Evolutionary conservation across 108 stramenopile species (phyloP), one percentile per base, ranked within the genome.

Genomic region (Nannochloropsis oceanica): DNA sequence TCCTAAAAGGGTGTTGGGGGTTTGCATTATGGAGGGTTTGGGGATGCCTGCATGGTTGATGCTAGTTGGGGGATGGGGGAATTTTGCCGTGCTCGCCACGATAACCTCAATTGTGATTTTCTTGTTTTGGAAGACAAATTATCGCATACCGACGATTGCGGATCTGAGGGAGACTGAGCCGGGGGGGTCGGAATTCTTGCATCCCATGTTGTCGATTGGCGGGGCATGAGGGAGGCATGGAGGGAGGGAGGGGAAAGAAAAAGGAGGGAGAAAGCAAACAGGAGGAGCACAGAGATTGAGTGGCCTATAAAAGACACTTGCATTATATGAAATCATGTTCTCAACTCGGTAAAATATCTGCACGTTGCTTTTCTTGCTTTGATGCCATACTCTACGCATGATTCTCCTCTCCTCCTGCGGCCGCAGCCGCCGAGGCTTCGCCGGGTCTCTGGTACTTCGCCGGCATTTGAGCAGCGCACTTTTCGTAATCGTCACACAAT

Each of bases 71-170:
- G 83, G 83, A 13, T 59, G 44, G 44, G 42, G 43, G 9, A 84
- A 84, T 44, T 42, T 44, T 13, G 26, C 43, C 14, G 44, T 43
- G 79, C 43, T 44, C 46, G 18, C 25, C 14, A 44, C 43, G 25
- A 43, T 84, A 13, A 44, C 44, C 79, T 44, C 22, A 10, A 44
- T 84, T 27, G 84, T 84, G 2, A 46, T 84, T 5, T 84, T 34
- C 79, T 20, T 84, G 25, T 59, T 59, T 44, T 84, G 84, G 84
- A 84, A 84, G 46, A 84, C 84, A 0, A 84, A 84, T 44, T 84
- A 84, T 44, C 12, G 84, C 20, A n/a, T 84, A 12, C 9, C 14
- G 24, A 84, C 84, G 14, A 43, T 84, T 13, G 50, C 84, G 79
- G 84, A 84, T 44, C 43, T 27, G 44, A 26, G 83, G 8, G 34